A percentile compares a stretch with the other conserved stretches of the same genome.
phyloP scores from a whole-genome alignment of 148 eudicot species.

The Talinum fruticosum region DNA sequence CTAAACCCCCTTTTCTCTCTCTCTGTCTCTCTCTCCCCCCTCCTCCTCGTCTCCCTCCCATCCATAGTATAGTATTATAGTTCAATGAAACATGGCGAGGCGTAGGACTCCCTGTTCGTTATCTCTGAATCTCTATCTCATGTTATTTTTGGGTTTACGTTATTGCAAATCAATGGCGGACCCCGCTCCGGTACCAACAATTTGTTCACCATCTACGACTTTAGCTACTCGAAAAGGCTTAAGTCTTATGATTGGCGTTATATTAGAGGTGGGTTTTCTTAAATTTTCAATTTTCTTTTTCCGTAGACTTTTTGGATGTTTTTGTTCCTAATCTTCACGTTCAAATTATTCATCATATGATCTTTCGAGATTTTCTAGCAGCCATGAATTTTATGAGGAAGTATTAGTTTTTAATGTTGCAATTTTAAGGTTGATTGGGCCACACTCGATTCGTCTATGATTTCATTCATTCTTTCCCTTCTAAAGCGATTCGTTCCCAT shows the following conservation, averaged over 20 bases:
- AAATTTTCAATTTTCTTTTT: background rate
- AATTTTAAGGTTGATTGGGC: background rate
- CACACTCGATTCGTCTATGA: background rate
- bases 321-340: background rate
- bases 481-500: no score
- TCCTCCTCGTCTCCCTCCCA: background rate
- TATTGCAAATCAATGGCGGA: conserved; percentile 28
- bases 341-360: conserved; percentile 13
- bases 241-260: conserved; percentile 79
- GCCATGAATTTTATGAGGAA: background rate
- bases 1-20: no score
- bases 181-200: conserved; percentile 27
- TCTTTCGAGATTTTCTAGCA: background rate
- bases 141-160: conserved; percentile 27
- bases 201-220: conserved; percentile 58
- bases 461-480: background rate
- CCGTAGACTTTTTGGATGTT: background rate
- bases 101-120: conserved; percentile 25
- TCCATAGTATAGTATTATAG: background rate
- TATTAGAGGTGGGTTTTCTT: conserved; percentile 52
- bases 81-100: conserved; percentile 31
- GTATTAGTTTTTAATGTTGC: background rate
- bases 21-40: background rate
- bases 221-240: conserved; percentile 51
- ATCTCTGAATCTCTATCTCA: conserved; percentile 22